phyloP scores from a whole-genome alignment of 148 eudicot species.

The Cornus controversa region DNA sequence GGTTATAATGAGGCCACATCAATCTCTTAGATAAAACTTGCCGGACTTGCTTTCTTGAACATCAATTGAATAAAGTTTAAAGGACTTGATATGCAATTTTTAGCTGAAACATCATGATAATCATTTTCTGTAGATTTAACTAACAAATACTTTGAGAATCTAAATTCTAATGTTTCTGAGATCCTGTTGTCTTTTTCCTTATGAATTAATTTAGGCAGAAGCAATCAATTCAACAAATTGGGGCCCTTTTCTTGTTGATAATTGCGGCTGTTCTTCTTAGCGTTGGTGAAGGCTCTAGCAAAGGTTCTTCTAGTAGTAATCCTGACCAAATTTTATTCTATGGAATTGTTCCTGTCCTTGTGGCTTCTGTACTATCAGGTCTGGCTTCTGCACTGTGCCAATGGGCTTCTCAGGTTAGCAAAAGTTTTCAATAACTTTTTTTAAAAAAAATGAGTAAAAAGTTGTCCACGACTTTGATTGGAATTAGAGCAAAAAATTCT shows the following conservation, averaged over 20 bases:
- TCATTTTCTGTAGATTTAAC: neutral
- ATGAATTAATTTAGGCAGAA: slow-evolving; percentile 60
- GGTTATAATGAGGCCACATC: neutral
- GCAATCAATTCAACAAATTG: slow-evolving; percentile 93
- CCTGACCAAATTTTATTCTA: slow-evolving; percentile 70
- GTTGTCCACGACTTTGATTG: no score
- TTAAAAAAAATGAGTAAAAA: no score
- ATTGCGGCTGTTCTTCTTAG: slow-evolving; percentile 90
- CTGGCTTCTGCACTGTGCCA: slow-evolving; percentile 96
- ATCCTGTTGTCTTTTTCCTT: neutral
- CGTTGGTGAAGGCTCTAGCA: slow-evolving; percentile 92
- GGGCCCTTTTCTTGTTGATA: slow-evolving; percentile 86
- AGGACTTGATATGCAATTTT: neutral
- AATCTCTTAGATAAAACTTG: slow-evolving; percentile 1
- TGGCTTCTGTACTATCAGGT: slow-evolving; percentile 94
- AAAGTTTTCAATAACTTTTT: slow-evolving; percentile 9
- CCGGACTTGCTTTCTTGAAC: neutral
- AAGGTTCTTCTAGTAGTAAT: slow-evolving; percentile 56
- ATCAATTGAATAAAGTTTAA: neutral
- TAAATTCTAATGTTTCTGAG: slow-evolving; percentile 8
- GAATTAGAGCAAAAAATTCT: neutral
- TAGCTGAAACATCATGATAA: neutral
- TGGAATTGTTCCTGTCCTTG: slow-evolving; percentile 87
- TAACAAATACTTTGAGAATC: neutral
- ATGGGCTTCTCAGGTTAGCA: slow-evolving; percentile 97